These are phyloP conservation scores for Cryptosporidium xiaoi DNA, from an alignment of 169 alveolate species.

Conservation along the genomic window DNA sequence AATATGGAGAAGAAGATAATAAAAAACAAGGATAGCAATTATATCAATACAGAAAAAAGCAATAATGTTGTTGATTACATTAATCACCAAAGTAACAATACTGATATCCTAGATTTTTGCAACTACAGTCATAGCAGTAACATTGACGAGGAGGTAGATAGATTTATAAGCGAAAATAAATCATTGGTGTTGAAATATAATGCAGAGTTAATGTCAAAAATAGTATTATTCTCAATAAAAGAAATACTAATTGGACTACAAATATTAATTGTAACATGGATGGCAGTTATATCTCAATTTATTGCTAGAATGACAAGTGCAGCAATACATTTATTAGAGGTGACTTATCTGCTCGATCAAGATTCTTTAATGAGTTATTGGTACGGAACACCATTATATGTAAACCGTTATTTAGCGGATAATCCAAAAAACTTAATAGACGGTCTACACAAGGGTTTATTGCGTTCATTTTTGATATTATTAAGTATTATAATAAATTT, in stretches of 20 bases:
- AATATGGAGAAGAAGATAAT: constrained; percentile 9
- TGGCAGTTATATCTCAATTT: constrained; percentile 46
- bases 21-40: background rate
- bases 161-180: constrained; percentile 12
- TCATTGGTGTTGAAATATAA: constrained; percentile 30
- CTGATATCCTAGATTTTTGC: background rate
- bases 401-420: constrained; percentile 37
- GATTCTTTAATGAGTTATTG: constrained; percentile 47
- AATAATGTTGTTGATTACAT: background rate
- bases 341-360: constrained; percentile 34
- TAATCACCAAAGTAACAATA: background rate
- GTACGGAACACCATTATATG: constrained; percentile 54
- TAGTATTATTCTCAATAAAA: constrained; percentile 42
- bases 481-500: constrained; percentile 39
- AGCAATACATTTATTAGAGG: constrained; percentile 25
- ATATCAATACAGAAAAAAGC: background rate
- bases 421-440: constrained; percentile 57
- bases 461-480: constrained; percentile 31
- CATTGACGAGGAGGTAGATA: constrained; percentile 29
- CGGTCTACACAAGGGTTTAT: constrained; percentile 27
- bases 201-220: constrained; percentile 43
- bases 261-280: constrained; percentile 32
- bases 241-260: constrained; percentile 45
- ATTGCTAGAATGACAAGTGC: constrained; percentile 44
- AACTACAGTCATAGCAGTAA: background rate